These are phyloP conservation scores for Actinomortierella wolfii DNA, from an alignment of 371 early-diverging fungal genomes.

Conservation along the genomic window DNA sequence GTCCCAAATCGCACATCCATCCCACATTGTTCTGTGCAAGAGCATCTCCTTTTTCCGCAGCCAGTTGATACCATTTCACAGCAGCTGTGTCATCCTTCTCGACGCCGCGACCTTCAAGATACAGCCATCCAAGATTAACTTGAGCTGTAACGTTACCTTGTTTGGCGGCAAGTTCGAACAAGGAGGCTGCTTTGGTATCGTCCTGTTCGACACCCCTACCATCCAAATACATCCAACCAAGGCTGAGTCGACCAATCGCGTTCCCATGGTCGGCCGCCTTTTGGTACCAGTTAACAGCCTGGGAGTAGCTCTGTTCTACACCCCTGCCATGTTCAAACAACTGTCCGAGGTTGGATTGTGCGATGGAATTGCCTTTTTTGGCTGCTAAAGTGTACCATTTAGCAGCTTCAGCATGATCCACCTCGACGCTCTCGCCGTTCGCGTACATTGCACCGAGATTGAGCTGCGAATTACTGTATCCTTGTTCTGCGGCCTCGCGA, in stretches of 20 bases:
- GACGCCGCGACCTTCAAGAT: constrained; percentile 82
- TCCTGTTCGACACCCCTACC: constrained; percentile 70
- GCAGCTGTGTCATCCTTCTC: constrained; percentile 66
- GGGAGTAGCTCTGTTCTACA: constrained; percentile 61
- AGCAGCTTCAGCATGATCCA: constrained; percentile 68
- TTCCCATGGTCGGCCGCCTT: constrained; percentile 76
- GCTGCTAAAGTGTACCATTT: constrained; percentile 73
- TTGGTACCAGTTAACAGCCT: constrained; percentile 77
- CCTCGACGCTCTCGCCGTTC: constrained; percentile 78
- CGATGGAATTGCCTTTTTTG: constrained; percentile 67
- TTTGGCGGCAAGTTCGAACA: constrained; percentile 49
- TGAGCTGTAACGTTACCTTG: constrained; percentile 11
- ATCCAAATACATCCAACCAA: constrained; percentile 81
- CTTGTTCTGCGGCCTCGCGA: constrained; percentile 53
- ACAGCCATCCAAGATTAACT: constrained; percentile 75
- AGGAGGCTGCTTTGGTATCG: constrained; percentile 62
- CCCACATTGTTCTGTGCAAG: constrained; percentile 80
- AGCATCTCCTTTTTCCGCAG: constrained; percentile 73
- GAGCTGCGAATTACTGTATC: constrained; percentile 41
- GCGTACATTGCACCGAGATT: constrained; percentile 67
- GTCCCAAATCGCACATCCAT: constrained; percentile 80
- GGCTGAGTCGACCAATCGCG: constrained; percentile 77
- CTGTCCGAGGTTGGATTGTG: constrained; percentile 83
- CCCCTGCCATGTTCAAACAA: constrained; percentile 87
- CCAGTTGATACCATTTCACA: constrained; percentile 67